Evolutionary conservation across 2,329 filamentous ascomycete species (phyloP).

Genomic region (Aspergillus fumigatiaffinis): DNA sequence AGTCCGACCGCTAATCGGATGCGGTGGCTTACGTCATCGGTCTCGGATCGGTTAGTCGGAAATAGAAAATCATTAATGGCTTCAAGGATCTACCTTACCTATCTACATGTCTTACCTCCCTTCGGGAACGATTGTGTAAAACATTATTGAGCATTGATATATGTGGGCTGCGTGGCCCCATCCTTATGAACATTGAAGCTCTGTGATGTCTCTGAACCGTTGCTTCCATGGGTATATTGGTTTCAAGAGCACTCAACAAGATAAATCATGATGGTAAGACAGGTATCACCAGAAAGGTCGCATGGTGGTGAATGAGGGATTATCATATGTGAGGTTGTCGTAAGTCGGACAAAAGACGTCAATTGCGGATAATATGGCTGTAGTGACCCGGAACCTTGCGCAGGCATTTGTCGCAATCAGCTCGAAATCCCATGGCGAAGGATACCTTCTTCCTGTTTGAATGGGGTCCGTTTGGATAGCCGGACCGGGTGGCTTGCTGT

Average conservation of each 20-base stretch:
- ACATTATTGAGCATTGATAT: background rate
- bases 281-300: slow-evolving; percentile 1
- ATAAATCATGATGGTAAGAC: background rate
- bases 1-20: slow-evolving; percentile 10
- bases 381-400: slow-evolving; percentile 74
- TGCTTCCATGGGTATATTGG: background rate
- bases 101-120: background rate
- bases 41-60: slow-evolving; percentile 19
- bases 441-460: slow-evolving; percentile 50
- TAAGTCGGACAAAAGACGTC: slow-evolving; percentile 5
- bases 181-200: background rate
- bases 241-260: background rate
- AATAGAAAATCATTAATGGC: background rate
- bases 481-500: background rate
- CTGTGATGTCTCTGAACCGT: background rate
- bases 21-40: slow-evolving; percentile 20
- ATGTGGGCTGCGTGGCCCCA: background rate
- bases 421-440: slow-evolving; percentile 73
- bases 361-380: slow-evolving; percentile 64
- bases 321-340: background rate
- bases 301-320: background rate
- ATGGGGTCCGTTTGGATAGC: background rate
- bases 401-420: slow-evolving; percentile 74
- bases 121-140: background rate
- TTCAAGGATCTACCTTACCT: background rate